phyloP scores from a whole-genome alignment of 2,329 filamentous ascomycete species.

The Diplodia scrobiculata region DNA sequence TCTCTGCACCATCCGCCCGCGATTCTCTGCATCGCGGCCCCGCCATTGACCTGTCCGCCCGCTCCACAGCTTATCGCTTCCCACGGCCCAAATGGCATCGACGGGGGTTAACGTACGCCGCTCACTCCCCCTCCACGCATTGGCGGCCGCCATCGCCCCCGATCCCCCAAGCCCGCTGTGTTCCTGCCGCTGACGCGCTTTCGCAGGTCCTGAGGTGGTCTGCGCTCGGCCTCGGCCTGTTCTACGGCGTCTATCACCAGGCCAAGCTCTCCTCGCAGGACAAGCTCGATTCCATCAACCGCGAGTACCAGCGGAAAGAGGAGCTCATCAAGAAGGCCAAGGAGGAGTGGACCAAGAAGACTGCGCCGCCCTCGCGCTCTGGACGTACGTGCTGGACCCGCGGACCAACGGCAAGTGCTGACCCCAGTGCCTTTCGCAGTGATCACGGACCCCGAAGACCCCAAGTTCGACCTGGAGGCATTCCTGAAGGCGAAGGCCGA shows the following conservation, averaged over 20 bases:
- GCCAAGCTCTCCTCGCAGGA: slow-evolving; percentile 72
- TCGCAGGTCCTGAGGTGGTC: slow-evolving; percentile 92
- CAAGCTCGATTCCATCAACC: slow-evolving; percentile 69
- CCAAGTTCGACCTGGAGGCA: slow-evolving; percentile 91
- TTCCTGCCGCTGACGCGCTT: slow-evolving; percentile 22
- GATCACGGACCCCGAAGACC: slow-evolving; percentile 70
- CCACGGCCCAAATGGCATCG: slow-evolving; percentile 28
- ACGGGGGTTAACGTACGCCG: slow-evolving; percentile 56
- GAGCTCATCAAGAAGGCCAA: slow-evolving; percentile 91
- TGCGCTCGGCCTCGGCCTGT: slow-evolving; percentile 83
- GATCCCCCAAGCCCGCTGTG: neutral
- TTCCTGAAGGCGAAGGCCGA: slow-evolving; percentile 67
- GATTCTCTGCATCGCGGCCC: slow-evolving; percentile 23
- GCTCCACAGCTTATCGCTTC: slow-evolving; percentile 21
- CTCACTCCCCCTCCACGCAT: slow-evolving; percentile 26
- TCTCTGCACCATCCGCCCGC: slow-evolving; percentile 26
- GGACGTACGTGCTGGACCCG: slow-evolving; percentile 43
- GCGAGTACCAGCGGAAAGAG: slow-evolving; percentile 88
- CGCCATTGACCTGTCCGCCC: slow-evolving; percentile 29
- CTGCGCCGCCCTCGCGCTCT: slow-evolving; percentile 49
- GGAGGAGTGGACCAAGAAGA: slow-evolving; percentile 83
- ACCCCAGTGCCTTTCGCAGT: slow-evolving; percentile 8
- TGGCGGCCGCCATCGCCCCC: slow-evolving; percentile 16
- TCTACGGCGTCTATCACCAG: slow-evolving; percentile 97
- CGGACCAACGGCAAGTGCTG: slow-evolving; percentile 9